These are phyloP conservation scores for Actinomortierella wolfii DNA, from an alignment of 371 early-diverging fungal species.

Conservation along the genomic window DNA sequence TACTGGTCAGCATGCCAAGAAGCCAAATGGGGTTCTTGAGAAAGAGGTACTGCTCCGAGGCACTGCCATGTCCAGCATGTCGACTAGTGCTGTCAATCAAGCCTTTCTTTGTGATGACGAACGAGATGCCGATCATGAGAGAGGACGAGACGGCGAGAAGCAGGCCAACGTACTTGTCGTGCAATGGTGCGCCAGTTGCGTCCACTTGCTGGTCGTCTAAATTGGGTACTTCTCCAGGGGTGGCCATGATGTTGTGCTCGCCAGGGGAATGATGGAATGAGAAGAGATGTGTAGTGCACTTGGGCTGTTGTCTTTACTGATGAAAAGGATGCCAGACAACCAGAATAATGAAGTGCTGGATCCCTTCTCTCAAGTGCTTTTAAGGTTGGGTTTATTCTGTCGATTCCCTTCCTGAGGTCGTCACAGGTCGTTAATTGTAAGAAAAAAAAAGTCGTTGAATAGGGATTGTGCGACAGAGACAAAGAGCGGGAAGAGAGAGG, in stretches of 20 bases:
- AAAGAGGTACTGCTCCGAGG: conserved; percentile 77
- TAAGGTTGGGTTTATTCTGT: neutral
- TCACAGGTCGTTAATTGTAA: conserved; percentile 4
- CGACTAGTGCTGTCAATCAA: conserved; percentile 65
- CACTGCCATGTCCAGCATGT: conserved; percentile 51
- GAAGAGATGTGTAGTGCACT: neutral
- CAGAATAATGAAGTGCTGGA: neutral
- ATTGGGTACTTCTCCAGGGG: conserved; percentile 17
- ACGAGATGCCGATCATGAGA: conserved; percentile 80
- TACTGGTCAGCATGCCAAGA: conserved; percentile 89
- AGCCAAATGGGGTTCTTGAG: conserved; percentile 89
- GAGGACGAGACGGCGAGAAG: conserved; percentile 82
- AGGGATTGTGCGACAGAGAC: neutral
- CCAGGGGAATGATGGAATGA: neutral
- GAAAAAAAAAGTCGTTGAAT: neutral
- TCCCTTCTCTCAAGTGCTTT: neutral
- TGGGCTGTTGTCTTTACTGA: neutral
- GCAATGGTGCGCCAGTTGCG: conserved; percentile 28
- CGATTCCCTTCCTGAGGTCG: neutral
- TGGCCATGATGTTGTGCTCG: conserved; percentile 13
- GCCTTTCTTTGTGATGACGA: conserved; percentile 89
- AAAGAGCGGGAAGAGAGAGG: neutral
- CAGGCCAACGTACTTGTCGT: conserved; percentile 85
- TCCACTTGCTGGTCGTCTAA: too few relatives aligned
- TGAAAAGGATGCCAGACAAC: neutral